Conservation (phyloP, 208 protist species). For the Trypanosoma avium region DNA sequence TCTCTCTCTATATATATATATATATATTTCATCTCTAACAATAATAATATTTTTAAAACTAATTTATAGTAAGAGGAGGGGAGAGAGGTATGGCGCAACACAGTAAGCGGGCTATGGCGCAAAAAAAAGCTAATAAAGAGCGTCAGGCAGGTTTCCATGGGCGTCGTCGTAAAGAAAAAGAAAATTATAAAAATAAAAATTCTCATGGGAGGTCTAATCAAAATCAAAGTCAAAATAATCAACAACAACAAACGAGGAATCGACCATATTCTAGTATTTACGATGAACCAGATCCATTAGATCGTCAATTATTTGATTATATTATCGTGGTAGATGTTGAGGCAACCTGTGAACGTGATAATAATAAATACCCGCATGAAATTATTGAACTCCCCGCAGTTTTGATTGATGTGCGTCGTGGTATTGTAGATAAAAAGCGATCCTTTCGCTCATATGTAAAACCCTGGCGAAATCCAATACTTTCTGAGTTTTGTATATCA, state of each 20-base stretch:
- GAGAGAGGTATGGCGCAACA: constrained; percentile 38
- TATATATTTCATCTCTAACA: too few species aligned
- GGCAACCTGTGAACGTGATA: constrained; percentile 83
- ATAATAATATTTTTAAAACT: too few species aligned
- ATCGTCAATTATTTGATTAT: constrained; percentile 91
- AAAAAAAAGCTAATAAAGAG: constrained; percentile 41
- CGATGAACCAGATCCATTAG: constrained; percentile 61
- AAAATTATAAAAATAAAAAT: neutral
- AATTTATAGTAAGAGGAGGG: too few species aligned
- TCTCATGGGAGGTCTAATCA: too few species aligned
- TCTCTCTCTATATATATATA: neutral
- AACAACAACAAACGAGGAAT: constrained; percentile 23
- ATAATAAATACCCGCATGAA: constrained; percentile 83
- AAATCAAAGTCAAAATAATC: constrained; percentile 12
- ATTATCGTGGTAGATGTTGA: constrained; percentile 93
- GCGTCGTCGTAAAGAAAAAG: neutral
- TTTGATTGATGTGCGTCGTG: constrained; percentile 75
- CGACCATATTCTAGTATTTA: constrained; percentile 37
- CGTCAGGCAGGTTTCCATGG: constrained; percentile 23
- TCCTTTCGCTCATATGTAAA: constrained; percentile 92
- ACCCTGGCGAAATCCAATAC: constrained; percentile 77
- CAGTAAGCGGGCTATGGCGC: constrained; percentile 80
- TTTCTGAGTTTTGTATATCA: constrained; percentile 91
- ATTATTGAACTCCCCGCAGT: constrained; percentile 95
- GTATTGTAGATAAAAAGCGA: constrained; percentile 57